These are phyloP conservation scores for Phytopythium montanum DNA, from an alignment of 352 stramenopile species.

Conservation along the genomic window DNA sequence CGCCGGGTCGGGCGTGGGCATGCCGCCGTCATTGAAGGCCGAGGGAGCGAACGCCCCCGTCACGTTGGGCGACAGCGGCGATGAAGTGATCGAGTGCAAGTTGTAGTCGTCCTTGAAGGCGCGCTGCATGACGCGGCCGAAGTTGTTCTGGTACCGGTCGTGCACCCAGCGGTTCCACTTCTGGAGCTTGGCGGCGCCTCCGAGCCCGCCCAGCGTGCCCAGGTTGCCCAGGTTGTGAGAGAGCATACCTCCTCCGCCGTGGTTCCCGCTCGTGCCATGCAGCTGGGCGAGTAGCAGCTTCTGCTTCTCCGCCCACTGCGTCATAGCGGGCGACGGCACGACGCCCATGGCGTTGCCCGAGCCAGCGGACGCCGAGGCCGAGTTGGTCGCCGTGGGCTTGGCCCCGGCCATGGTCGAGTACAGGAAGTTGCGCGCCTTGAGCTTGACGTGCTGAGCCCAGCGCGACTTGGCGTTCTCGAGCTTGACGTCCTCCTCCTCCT, in stretches of 20 bases:
- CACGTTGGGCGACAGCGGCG: constrained; percentile 3
- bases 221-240: constrained; percentile 23
- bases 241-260: constrained; percentile 14
- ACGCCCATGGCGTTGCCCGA: constrained; percentile 10
- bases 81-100: constrained; percentile 15
- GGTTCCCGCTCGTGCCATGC: constrained; percentile 13
- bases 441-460: constrained; percentile 84
- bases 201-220: constrained; percentile 24
- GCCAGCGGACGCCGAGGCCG: background rate
- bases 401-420: constrained; percentile 45
- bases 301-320: constrained; percentile 75
- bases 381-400: constrained; percentile 9
- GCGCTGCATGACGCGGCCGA: constrained; percentile 62
- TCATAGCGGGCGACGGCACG: constrained; percentile 43
- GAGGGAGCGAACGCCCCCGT: constrained; percentile 18
- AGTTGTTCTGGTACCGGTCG: constrained; percentile 69
- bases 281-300: constrained; percentile 64
- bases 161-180: constrained; percentile 85
- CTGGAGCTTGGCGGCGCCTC: constrained; percentile 70
- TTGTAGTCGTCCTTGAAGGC: constrained; percentile 60
- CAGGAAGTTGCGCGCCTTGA: constrained; percentile 78
- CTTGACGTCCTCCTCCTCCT: constrained; percentile 81
- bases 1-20: constrained; percentile 30
- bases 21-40: constrained; percentile 13
- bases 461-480: constrained; percentile 78